Conservation (phyloP, 2,329 filamentous ascomycete genomes). For the Fragosphaeria purpurea region DNA sequence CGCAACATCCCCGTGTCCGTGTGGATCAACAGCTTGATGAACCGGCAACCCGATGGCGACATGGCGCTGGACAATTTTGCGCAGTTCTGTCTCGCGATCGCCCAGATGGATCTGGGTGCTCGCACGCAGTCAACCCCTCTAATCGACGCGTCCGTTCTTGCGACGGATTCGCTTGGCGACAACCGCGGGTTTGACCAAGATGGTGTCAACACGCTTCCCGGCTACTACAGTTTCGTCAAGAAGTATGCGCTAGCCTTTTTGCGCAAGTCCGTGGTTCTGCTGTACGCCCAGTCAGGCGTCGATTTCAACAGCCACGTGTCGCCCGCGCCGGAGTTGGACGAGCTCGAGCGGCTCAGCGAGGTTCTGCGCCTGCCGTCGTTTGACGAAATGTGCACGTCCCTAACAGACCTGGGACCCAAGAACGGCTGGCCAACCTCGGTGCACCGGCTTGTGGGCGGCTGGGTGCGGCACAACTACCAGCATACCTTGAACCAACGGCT, state of each 20-base stretch:
- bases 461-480: conserved; percentile 52
- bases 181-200: conserved; percentile 46
- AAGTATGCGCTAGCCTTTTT: conserved; percentile 87
- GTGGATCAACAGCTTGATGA: conserved; percentile 38
- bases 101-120: conserved; percentile 33
- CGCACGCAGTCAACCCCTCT: conserved; percentile 6
- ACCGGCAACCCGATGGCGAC: conserved; percentile 34
- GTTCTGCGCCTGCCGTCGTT: conserved; percentile 67
- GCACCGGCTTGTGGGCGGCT: conserved; percentile 46
- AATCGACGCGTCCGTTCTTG: conserved; percentile 23
- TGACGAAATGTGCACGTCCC: conserved; percentile 62
- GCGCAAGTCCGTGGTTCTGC: conserved; percentile 71
- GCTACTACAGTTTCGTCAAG: conserved; percentile 52
- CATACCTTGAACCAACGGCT: conserved; percentile 20
- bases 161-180: conserved; percentile 20
- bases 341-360: conserved; percentile 72
- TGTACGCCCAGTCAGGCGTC: conserved; percentile 81
- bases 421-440: conserved; percentile 41
- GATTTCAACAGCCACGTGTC: conserved; percentile 68
- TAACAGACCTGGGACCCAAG: conserved; percentile 34
- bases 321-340: conserved; percentile 54
- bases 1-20: conserved; percentile 40
- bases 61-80: conserved; percentile 44
- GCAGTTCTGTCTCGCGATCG: conserved; percentile 41
- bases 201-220: conserved; percentile 41